Evolutionary conservation across 345 rosid genomes (phyloP).

Genomic region (Kandelia obovata): DNA sequence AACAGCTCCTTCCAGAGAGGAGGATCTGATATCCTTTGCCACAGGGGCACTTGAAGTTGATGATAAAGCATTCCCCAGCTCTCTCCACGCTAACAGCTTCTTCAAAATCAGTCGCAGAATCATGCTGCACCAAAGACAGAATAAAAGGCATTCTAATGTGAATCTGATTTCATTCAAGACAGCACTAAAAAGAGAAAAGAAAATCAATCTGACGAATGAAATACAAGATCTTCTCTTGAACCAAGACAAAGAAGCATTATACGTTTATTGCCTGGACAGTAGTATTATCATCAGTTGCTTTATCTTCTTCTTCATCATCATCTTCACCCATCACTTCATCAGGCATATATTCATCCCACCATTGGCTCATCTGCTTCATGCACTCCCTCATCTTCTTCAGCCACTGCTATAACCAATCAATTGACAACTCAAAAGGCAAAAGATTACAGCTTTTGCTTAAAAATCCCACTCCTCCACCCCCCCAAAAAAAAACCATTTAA

Average conservation of each 20-base stretch:
- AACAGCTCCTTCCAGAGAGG: conserved; percentile 35
- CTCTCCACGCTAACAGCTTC: conserved; percentile 52
- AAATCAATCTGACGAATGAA: no score
- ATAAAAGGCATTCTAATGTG: not conserved
- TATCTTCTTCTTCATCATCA: conserved; percentile 9
- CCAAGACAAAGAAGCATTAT: no score
- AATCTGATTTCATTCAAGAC: no score
- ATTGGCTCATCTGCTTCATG: conserved; percentile 37
- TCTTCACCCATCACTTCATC: not conserved
- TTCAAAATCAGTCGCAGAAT: conserved; percentile 20
- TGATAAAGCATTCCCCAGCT: conserved; percentile 32
- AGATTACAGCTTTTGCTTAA: no score
- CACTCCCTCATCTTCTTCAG: conserved; percentile 34
- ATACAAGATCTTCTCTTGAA: no score
- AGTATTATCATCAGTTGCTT: not conserved
- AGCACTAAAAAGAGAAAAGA: no score
- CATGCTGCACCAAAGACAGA: conserved; percentile 19
- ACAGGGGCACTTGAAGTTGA: conserved; percentile 47
- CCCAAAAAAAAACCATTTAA: no score
- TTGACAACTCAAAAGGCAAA: no score
- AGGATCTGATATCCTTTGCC: conserved; percentile 46
- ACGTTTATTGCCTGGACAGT: no score
- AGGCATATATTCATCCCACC: conserved; percentile 29
- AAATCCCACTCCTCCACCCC: no score
- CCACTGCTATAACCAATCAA: conserved; percentile 24